A percentile compares a stretch with the other conserved stretches of the same genome.
Conservation (phyloP, 148 eudicot genomes). For the Tetragonia tetragonoides region DNA sequence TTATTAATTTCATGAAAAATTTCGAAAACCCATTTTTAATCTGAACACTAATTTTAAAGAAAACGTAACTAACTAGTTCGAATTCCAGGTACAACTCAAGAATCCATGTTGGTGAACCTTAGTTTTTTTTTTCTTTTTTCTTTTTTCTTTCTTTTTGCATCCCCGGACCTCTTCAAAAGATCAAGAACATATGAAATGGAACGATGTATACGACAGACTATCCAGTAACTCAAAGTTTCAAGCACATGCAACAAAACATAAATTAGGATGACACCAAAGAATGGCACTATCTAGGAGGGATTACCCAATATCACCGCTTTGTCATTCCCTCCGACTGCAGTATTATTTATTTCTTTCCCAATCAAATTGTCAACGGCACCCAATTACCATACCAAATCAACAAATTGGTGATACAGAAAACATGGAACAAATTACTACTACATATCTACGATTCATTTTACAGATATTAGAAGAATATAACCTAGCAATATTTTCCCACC, state of each 20-base stretch:
- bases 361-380: not conserved
- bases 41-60: no score
- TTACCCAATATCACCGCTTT: not conserved
- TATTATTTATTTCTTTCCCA: not conserved
- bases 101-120: no score
- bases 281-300: not conserved
- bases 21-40: no score
- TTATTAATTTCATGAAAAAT: no score
- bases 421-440: not conserved
- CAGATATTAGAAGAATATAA: not conserved
- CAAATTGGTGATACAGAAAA: not conserved
- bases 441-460: not conserved
- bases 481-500: not conserved
- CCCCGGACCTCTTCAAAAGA: no score
- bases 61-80: no score
- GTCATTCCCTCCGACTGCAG: not conserved
- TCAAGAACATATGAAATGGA: no score
- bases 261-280: not conserved
- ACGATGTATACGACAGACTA: not conserved
- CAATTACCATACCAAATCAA: not conserved
- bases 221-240: no score
- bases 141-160: no score
- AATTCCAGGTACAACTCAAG: no score
- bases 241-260: not conserved
- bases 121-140: no score